Evolutionary conservation across 176 grass and related monocot genomes (phyloP).

Genomic region (Oryza punctata): DNA sequence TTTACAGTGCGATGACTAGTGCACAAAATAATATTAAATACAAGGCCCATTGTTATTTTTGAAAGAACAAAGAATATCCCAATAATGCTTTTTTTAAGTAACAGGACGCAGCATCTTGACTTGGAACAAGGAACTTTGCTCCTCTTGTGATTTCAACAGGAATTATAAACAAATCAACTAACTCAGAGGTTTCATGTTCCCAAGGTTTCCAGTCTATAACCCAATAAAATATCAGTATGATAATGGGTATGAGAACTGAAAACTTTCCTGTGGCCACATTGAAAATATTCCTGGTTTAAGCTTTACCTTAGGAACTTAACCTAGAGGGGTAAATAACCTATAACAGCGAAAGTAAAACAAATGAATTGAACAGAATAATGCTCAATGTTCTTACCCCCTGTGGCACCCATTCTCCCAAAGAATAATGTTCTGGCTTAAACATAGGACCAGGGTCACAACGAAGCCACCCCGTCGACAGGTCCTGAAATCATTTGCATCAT

Average conservation of each 20-base stretch:
- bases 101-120: background rate
- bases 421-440: conserved; percentile 83
- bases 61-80: background rate
- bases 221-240: background rate
- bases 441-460: conserved; percentile 83
- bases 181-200: background rate
- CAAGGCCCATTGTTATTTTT: background rate
- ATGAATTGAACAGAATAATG: conserved; percentile 7
- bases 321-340: background rate
- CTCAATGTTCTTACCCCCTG: conserved; percentile 57
- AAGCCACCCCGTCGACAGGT: conserved; percentile 94
- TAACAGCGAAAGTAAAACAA: conserved; percentile 22
- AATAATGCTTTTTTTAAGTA: conserved; percentile 1
- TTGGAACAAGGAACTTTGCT: background rate
- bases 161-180: background rate
- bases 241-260: background rate
- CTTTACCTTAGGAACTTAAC: background rate
- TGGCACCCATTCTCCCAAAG: conserved; percentile 57
- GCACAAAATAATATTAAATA: background rate
- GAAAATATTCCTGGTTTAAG: background rate
- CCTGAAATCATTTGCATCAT: conserved; percentile 54
- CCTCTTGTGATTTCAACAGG: background rate
- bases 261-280: background rate
- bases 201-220: background rate
- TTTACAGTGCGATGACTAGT: background rate